A percentile compares a stretch with the other conserved stretches of the same genome.
Conservation (phyloP, 2,329 filamentous ascomycete genomes). For the Spiromastix sp. region DNA sequence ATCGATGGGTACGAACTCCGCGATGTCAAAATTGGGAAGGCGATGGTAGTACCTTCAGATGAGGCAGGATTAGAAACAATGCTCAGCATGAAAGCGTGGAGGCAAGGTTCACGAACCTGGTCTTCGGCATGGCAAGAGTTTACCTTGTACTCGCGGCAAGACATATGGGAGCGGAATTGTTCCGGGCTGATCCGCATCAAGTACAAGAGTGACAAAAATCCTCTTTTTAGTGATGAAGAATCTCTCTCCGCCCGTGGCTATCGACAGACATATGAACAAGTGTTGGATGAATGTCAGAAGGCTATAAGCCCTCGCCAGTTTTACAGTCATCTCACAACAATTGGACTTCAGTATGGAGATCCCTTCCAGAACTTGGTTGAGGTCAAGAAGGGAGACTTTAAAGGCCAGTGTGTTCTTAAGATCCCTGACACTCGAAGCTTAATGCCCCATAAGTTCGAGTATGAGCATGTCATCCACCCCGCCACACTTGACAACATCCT, state of each 20-base stretch:
- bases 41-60: not conserved
- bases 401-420: conserved; percentile 13
- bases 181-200: no score
- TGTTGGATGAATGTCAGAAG: no score
- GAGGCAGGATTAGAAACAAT: not conserved
- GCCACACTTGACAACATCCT: conserved; percentile 27
- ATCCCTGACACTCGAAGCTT: conserved; percentile 20
- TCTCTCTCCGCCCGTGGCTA: no score
- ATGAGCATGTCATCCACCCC: conserved; percentile 27
- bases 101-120: no score
- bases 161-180: no score
- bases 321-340: conserved; percentile 16
- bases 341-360: conserved; percentile 22
- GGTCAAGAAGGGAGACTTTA: conserved; percentile 12
- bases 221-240: no score
- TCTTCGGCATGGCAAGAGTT: no score
- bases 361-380: conserved; percentile 21
- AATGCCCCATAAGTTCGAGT: conserved; percentile 26
- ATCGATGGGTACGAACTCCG: conserved; percentile 10
- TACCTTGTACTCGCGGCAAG: no score
- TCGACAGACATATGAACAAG: no score
- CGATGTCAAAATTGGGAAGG: conserved; percentile 10
- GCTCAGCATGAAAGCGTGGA: not conserved
- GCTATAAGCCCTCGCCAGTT: no score
- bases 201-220: no score